Base-by-base conservation (phyloP, 345 rosid genomes). In the Turnera subulata region DNA sequence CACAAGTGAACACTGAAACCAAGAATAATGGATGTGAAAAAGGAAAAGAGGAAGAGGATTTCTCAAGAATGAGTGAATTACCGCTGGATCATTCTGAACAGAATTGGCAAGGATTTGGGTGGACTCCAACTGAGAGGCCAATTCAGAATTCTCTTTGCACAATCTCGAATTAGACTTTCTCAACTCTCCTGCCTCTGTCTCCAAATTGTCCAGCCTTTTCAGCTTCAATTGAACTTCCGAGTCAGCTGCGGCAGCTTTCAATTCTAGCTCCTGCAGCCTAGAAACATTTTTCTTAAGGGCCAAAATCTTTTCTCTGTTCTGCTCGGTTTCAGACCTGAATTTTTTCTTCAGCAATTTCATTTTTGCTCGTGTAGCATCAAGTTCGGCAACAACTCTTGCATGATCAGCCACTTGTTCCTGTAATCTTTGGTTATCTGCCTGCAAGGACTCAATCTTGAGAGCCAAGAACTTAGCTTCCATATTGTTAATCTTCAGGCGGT, bases 381-480 rank as follows among this genome's bases (percentile, higher is more conserved):
- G 91, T 57, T 82, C 96, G 6, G 77, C 45, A 6, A 56, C 68
- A 46, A 68, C 17, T 62, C 80, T 89, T 4, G 65, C 75, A 64
- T 79, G 80, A 59, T 85, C 88, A 2, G 69, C 76, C 18, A 63
- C 72, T 63, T 82, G 89, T 13, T 74, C 77, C 70, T 82, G 78
- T 12, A 93, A 78, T 62, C 80, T 83, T 48, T 63, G 64, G 39
- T 93, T 93, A 51, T 86, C 89, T 0, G 78, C 75, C 76, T 73
- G 80, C 33, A 93, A 73, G 4, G 96, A 78, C 59, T 89, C 84
- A 6, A 93, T 93, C 78, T 85, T 93, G 11, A 80, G 72, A 21
- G 64, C 67, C 50, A 86, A 76, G 53, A 86, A 80, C 75, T 79
- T 83, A 48, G 82, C 78, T 75, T 93, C 96, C 84, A 83, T 71